Conservation (phyloP, 1,139 yeast genomes). For the Scheffersomyces illinoinensis region DNA sequence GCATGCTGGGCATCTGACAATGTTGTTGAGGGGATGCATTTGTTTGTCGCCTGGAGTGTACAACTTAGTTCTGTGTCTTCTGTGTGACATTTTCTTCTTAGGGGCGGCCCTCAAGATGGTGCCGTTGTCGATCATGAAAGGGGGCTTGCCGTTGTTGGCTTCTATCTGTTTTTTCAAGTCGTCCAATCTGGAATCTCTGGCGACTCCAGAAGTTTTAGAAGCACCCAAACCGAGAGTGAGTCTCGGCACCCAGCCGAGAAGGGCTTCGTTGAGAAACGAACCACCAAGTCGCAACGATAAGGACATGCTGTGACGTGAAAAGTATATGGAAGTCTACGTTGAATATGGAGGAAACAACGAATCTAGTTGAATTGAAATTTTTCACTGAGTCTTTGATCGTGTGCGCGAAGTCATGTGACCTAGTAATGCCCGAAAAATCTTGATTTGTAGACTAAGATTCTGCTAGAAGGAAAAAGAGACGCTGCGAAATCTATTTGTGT, state of each 20-base stretch:
- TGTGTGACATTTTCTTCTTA: slow-evolving; percentile 86
- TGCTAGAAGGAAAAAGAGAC: not conserved
- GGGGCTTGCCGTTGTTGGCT: slow-evolving; percentile 26
- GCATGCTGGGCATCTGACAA: slow-evolving; percentile 93
- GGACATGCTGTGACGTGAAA: slow-evolving; percentile 17
- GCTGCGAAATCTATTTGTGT: not conserved
- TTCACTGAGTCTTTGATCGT: not conserved
- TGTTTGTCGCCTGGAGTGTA: slow-evolving; percentile 85
- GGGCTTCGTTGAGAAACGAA: slow-evolving; percentile 13
- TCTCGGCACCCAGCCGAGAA: slow-evolving; percentile 22
- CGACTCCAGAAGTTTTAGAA: not conserved
- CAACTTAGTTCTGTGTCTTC: slow-evolving; percentile 79
- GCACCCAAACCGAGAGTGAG: slow-evolving; percentile 5
- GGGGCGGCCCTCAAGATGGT: slow-evolving; percentile 80
- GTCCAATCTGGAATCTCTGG: slow-evolving; percentile 20
- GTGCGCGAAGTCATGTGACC: not conserved
- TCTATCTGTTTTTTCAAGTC: slow-evolving; percentile 34
- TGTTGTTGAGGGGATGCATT: slow-evolving; percentile 68
- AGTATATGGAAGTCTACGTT: not conserved
- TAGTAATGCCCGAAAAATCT: not conserved
- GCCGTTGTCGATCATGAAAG: slow-evolving; percentile 57
- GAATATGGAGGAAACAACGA: not conserved
- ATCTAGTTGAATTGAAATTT: not conserved
- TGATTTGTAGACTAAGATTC: not conserved
- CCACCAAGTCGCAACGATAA: slow-evolving; percentile 23